phyloP scores from a whole-genome alignment of 2,329 filamentous ascomycete genomes.

The Botryotinia narcissicola region DNA sequence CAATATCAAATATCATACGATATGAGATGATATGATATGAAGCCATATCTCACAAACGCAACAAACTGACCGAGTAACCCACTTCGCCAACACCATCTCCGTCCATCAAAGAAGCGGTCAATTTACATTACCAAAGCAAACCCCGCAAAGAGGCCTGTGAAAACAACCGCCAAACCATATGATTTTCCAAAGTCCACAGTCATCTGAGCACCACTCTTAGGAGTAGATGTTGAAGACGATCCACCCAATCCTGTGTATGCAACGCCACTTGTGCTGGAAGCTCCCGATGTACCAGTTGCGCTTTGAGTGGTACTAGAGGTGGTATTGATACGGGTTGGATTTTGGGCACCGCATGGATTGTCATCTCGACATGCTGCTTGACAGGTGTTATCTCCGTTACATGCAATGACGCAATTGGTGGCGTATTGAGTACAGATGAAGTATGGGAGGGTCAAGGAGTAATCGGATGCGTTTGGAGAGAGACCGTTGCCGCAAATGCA shows the following conservation, averaged over 20 bases:
- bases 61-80: neutral
- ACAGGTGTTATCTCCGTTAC: constrained; percentile 58
- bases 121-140: constrained; percentile 54
- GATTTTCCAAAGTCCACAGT: constrained; percentile 53
- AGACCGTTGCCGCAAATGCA: constrained; percentile 69
- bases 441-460: constrained; percentile 75
- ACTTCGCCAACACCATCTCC: neutral
- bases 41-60: neutral
- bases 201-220: constrained; percentile 38
- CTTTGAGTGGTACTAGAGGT: constrained; percentile 43
- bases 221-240: constrained; percentile 29
- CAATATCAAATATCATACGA: neutral
- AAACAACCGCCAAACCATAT: constrained; percentile 54
- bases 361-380: constrained; percentile 59
- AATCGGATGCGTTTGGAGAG: constrained; percentile 71
- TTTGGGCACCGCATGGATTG: constrained; percentile 69
- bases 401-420: constrained; percentile 62
- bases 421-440: constrained; percentile 72
- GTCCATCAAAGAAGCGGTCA: neutral
- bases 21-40: neutral
- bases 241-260: constrained; percentile 47
- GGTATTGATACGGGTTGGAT: constrained; percentile 61
- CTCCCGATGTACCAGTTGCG: constrained; percentile 42
- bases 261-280: constrained; percentile 31
- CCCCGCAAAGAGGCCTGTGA: constrained; percentile 55